Evolutionary conservation across 2,329 filamentous ascomycete genomes (phyloP).

Genomic region (Alternaria arbusti): DNA sequence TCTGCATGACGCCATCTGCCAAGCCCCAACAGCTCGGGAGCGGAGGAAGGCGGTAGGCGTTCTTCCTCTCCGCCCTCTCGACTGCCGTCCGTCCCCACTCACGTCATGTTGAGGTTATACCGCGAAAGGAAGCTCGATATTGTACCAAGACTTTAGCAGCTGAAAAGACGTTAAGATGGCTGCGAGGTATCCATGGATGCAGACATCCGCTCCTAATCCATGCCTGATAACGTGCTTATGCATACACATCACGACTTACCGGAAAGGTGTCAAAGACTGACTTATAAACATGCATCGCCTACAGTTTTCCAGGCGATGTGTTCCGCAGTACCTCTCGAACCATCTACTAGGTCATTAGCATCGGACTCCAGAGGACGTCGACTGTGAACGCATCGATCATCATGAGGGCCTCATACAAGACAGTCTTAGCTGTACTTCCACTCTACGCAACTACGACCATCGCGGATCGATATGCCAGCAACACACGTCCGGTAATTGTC

Average conservation of each 20-base stretch:
- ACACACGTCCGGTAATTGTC: not conserved
- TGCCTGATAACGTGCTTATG: slow-evolving; percentile 1
- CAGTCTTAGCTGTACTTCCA: not conserved
- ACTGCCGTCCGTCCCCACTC: not conserved
- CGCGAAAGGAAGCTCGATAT: slow-evolving; percentile 1
- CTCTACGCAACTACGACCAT: not conserved
- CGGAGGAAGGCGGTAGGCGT: not conserved
- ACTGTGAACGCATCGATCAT: not conserved
- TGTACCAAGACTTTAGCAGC: not conserved
- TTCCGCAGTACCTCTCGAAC: not conserved
- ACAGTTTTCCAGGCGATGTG: no score
- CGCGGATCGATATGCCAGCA: not conserved
- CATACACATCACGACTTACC: slow-evolving; percentile 1
- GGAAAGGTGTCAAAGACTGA: not conserved
- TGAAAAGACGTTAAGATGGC: not conserved
- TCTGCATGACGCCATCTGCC: not conserved
- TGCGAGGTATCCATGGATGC: not conserved
- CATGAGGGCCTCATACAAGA: not conserved
- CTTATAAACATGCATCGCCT: not conserved
- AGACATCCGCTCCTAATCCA: not conserved
- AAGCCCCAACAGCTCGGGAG: not conserved
- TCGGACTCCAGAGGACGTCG: not conserved
- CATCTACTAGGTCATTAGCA: not conserved
- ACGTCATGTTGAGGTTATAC: not conserved
- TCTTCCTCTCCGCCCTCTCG: not conserved